Conservation (phyloP, 2,329 filamentous ascomycete species). For the Phialemonium atrogriseum region DNA sequence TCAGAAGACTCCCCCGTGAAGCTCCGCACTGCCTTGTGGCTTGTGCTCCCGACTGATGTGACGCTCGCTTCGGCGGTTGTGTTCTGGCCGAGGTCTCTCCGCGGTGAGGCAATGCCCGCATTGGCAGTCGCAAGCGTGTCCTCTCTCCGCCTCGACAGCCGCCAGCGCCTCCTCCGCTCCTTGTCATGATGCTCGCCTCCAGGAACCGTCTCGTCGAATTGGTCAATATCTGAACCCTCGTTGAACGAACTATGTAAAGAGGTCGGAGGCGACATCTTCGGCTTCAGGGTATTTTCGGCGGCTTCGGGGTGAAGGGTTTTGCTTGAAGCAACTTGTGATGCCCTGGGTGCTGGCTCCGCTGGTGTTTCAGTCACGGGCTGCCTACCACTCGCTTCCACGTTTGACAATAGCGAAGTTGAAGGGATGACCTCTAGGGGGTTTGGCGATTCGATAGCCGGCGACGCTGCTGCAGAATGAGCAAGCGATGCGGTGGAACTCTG, state of each 20-base stretch:
- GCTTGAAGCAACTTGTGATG: constrained; percentile 35
- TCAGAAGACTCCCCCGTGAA: constrained; percentile 44
- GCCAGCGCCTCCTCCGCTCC: constrained; percentile 63
- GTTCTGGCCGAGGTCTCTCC: constrained; percentile 49
- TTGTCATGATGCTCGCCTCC: constrained; percentile 31
- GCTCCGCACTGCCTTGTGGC: constrained; percentile 38
- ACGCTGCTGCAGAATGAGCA: constrained; percentile 33
- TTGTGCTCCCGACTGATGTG: constrained; percentile 58
- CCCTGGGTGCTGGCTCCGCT: constrained; percentile 37
- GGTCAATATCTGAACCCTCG: constrained; percentile 74
- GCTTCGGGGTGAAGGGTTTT: constrained; percentile 33
- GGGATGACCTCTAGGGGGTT: constrained; percentile 36
- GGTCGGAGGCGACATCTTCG: constrained; percentile 64
- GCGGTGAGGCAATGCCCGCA: constrained; percentile 33
- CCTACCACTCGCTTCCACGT: constrained; percentile 7
- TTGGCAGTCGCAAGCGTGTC: constrained; percentile 38
- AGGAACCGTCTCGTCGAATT: constrained; percentile 49
- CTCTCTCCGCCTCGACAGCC: constrained; percentile 61
- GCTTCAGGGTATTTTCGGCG: constrained; percentile 45
- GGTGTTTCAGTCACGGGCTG: constrained; percentile 19
- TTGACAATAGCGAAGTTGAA: constrained; percentile 6
- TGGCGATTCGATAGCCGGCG: constrained; percentile 34
- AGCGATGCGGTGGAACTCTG: constrained; percentile 84
- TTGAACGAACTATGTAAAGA: constrained; percentile 73
- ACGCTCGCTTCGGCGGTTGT: constrained; percentile 57